A percentile compares a stretch with the other conserved stretches of the same genome.
phyloP scores from a whole-genome alignment of 2,329 filamentous ascomycete species.

The Clarireedia sp. region DNA sequence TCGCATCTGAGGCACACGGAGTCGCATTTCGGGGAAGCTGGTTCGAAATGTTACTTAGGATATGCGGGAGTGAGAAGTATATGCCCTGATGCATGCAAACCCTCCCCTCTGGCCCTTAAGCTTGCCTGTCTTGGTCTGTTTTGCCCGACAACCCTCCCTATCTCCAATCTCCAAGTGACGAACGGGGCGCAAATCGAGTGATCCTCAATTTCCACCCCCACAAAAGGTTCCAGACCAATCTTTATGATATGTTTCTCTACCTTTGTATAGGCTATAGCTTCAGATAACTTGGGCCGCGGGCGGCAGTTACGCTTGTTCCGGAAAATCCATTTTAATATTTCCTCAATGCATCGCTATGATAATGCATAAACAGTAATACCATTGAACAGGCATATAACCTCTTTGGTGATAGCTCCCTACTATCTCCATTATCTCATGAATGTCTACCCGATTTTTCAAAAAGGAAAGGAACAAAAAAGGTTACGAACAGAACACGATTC shows the following conservation, averaged over 20 bases:
- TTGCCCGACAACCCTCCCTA: not conserved
- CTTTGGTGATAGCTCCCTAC: not conserved
- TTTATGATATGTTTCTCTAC: not conserved
- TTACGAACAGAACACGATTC: not conserved
- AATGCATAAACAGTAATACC: not conserved
- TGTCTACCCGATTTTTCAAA: not conserved
- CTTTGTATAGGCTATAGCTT: no score
- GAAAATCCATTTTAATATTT: conserved; percentile 5
- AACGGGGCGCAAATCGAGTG: not conserved
- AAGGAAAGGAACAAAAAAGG: not conserved
- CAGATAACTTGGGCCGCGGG: not conserved
- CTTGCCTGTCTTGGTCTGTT: not conserved
- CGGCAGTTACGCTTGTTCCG: conserved; percentile 9
- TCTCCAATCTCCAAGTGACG: not conserved
- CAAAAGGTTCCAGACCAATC: conserved; percentile 5
- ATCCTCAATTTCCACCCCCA: conserved; percentile 7
- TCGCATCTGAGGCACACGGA: no score
- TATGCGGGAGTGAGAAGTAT: no score
- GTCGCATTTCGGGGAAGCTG: not conserved
- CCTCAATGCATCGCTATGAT: not conserved
- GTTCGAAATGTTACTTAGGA: conserved; percentile 3
- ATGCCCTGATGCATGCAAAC: not conserved
- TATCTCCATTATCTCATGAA: no score
- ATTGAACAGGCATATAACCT: not conserved
- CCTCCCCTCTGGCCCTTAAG: not conserved